Conservation (phyloP, 1,284 basidiomycete species). For the Coniferiporia weirii region DNA sequence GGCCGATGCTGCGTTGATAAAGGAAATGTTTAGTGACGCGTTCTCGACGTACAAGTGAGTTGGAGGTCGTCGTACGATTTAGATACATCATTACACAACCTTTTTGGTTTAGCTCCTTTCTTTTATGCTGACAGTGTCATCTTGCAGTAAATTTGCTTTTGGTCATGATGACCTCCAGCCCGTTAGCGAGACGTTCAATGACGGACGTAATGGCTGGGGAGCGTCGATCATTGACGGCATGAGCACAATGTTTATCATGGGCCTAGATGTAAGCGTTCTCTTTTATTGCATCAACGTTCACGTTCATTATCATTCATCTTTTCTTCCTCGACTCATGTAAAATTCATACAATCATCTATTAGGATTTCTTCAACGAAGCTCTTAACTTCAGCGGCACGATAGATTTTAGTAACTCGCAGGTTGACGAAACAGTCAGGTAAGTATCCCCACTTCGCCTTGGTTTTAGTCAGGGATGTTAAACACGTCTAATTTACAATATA, state of each 20-base stretch:
- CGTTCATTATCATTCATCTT: too few relatives aligned
- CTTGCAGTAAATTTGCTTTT: conserved; percentile 49
- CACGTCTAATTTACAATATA: conserved; percentile 4
- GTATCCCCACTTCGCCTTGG: background rate
- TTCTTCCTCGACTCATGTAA: background rate
- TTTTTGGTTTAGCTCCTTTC: too few relatives aligned
- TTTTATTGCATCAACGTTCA: background rate
- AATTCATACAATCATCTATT: background rate
- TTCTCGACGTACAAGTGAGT: conserved; percentile 56
- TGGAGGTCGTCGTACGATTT: background rate
- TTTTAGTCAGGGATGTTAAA: background rate
- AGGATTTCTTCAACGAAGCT: conserved; percentile 54
- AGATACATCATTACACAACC: background rate
- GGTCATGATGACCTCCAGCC: conserved; percentile 62
- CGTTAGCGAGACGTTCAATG: conserved; percentile 41
- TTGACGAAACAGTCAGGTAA: conserved; percentile 49
- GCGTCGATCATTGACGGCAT: conserved; percentile 62
- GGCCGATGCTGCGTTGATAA: conserved; percentile 39
- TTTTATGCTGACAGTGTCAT: too few relatives aligned
- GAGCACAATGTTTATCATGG: conserved; percentile 62
- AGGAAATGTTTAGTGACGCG: conserved; percentile 49
- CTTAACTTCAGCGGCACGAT: conserved; percentile 45
- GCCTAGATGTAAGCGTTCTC: conserved; percentile 36
- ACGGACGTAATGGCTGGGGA: conserved; percentile 68
- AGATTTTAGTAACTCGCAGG: conserved; percentile 53